phyloP scores from a whole-genome alignment of 2,329 filamentous ascomycete species.

The Tricladium varicosporioides region DNA sequence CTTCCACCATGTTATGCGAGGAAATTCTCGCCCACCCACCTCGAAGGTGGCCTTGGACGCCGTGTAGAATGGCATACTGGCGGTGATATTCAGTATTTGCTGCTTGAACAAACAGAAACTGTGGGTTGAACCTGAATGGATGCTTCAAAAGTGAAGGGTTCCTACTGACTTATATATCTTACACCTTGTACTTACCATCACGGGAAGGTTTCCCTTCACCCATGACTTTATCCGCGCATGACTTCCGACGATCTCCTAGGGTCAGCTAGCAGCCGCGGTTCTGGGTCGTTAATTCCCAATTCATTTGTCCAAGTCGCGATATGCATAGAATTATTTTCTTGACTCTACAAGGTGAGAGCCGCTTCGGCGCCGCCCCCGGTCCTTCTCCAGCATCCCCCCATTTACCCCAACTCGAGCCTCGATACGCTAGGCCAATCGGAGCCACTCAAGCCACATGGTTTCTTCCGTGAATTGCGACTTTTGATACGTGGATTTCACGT shows the following conservation, averaged over 20 bases:
- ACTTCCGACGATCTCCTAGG: constrained; percentile 1
- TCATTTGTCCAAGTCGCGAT: neutral
- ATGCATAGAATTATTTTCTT: neutral
- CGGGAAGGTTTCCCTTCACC: neutral
- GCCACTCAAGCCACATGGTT: neutral
- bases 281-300: constrained; percentile 6
- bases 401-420: constrained; percentile 8
- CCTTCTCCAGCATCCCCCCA: constrained; percentile 9
- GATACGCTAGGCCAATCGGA: neutral
- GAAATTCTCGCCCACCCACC: constrained; percentile 31
- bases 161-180: neutral
- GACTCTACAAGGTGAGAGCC: constrained; percentile 2
- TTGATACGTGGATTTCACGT: constrained; percentile 5
- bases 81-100: neutral
- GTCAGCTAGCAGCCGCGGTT: constrained; percentile 6
- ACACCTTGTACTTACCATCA: neutral
- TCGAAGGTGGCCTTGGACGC: constrained; percentile 30
- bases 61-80: constrained; percentile 23
- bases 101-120: neutral
- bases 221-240: neutral
- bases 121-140: neutral
- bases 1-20: constrained; percentile 47
- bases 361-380: constrained; percentile 9
- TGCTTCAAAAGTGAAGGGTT: neutral
- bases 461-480: neutral